phyloP scores from a whole-genome alignment of 371 early-diverging fungal species.

The Mucor indicus region DNA sequence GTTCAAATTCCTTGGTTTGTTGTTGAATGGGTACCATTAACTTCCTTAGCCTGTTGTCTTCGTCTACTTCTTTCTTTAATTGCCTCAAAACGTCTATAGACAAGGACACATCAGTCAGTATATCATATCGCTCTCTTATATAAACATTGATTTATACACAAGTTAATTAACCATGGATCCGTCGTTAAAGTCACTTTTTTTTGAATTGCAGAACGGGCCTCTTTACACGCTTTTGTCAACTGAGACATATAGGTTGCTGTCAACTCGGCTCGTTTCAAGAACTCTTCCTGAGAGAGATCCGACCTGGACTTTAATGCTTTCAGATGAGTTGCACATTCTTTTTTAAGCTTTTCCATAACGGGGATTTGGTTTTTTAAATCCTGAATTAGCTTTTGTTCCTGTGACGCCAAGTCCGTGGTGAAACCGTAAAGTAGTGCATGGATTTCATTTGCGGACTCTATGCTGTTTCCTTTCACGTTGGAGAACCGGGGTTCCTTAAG shows the following conservation, averaged over 20 bases:
- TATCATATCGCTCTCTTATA: neutral
- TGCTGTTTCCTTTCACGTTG: neutral
- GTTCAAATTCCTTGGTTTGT: conserved; percentile 23
- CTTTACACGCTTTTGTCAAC: conserved; percentile 23
- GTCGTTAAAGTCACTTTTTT: conserved; percentile 8
- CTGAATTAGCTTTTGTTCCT: conserved; percentile 1
- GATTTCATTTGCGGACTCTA: neutral
- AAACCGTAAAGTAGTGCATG: conserved; percentile 3
- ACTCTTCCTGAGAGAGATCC: conserved; percentile 25
- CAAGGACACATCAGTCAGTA: neutral
- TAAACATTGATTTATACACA: conserved; percentile 36
- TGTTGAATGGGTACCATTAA: conserved; percentile 36
- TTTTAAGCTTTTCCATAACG: conserved; percentile 16
- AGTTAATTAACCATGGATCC: conserved; percentile 39
- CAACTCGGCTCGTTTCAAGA: conserved; percentile 25
- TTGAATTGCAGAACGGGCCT: conserved; percentile 14
- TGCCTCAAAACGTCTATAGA: conserved; percentile 38
- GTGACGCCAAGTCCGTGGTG: conserved; percentile 8
- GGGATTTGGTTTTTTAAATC: conserved; percentile 17
- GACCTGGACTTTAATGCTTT: conserved; percentile 20
- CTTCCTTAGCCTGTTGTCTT: conserved; percentile 34
- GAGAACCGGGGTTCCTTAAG: neutral
- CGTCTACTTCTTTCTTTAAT: conserved; percentile 35
- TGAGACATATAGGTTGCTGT: conserved; percentile 27
- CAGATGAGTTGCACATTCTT: conserved; percentile 26